A percentile compares a stretch with the other conserved stretches of the same genome.
These are phyloP conservation scores for Kwoniella europaea DNA, from an alignment of 768 basidiomycete species.

Conservation along the genomic window DNA sequence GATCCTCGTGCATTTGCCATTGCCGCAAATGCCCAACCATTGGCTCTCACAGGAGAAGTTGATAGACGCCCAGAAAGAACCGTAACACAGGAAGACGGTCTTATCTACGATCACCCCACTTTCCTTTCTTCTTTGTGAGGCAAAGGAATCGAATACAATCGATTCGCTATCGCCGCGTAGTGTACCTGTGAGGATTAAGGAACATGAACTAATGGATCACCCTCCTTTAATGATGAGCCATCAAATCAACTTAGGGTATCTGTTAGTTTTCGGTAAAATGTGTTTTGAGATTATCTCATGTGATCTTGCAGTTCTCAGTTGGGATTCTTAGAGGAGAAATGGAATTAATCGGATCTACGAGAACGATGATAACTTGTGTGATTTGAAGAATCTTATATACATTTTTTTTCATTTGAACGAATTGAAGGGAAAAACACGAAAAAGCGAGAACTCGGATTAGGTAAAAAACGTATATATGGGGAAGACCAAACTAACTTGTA, in stretches of 20 bases:
- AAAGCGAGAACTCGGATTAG: too few relatives aligned
- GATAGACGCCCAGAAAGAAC: neutral
- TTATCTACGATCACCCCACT: neutral
- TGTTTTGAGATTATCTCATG: neutral
- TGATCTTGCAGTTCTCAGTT: too few relatives aligned
- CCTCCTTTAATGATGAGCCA: conserved; percentile 1
- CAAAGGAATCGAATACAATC: neutral
- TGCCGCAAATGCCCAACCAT: too few relatives aligned
- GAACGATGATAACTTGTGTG: too few relatives aligned
- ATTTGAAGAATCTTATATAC: too few relatives aligned
- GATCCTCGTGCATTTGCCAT: neutral
- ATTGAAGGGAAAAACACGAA: too few relatives aligned
- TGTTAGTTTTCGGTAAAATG: neutral
- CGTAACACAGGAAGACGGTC: neutral
- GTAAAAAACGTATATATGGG: neutral
- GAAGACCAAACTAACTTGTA: neutral
- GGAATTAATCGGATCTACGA: neutral
- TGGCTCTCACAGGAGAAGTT: neutral
- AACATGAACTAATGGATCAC: neutral
- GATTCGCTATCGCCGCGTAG: neutral
- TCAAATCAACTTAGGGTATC: neutral
- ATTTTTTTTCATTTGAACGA: too few relatives aligned
- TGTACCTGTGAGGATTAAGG: neutral
- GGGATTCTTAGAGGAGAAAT: too few relatives aligned
- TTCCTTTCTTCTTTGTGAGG: neutral